A percentile compares a stretch with the other conserved stretches of the same genome.
phyloP scores from a whole-genome alignment of 306 rosid species.

The Biancaea sappan region DNA sequence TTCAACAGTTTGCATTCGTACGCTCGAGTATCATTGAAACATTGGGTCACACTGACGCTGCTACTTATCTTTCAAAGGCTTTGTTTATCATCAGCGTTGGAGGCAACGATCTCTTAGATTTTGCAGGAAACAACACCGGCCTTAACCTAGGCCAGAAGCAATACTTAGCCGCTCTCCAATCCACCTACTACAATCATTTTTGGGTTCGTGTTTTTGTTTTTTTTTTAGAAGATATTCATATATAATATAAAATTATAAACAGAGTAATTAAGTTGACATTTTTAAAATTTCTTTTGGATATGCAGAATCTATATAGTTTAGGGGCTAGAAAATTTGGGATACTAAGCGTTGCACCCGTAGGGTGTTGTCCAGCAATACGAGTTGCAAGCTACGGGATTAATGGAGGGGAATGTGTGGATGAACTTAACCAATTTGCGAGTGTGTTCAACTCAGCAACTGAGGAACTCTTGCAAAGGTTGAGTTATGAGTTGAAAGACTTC shows the following conservation, averaged over 20 bases:
- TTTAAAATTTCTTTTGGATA: too few relatives aligned
- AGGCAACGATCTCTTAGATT: constrained; percentile 53
- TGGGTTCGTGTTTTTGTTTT: constrained; percentile 12
- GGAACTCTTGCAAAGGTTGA: constrained; percentile 31
- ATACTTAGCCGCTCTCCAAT: constrained; percentile 21
- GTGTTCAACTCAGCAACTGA: constrained; percentile 23
- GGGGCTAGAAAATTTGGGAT: constrained; percentile 66
- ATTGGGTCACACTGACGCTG: constrained; percentile 27
- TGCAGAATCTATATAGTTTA: constrained; percentile 44
- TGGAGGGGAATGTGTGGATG: constrained; percentile 26
- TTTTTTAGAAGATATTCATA: too few relatives aligned
- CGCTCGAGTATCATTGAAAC: constrained; percentile 23
- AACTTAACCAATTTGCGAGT: constrained; percentile 42
- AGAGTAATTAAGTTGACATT: too few relatives aligned
- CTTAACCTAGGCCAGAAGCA: neutral
- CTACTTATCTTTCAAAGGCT: constrained; percentile 32
- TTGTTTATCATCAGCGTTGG: constrained; percentile 54
- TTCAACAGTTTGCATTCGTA: constrained; percentile 46
- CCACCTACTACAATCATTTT: constrained; percentile 29
- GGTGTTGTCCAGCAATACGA: constrained; percentile 47
- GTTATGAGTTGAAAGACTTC: constrained; percentile 37
- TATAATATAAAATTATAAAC: too few relatives aligned
- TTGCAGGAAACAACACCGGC: neutral
- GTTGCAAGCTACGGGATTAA: neutral
- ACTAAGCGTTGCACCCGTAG: constrained; percentile 45